Conservation (phyloP, 371 early-diverging fungal species). For the Paraphysoderma sedebokerense region DNA sequence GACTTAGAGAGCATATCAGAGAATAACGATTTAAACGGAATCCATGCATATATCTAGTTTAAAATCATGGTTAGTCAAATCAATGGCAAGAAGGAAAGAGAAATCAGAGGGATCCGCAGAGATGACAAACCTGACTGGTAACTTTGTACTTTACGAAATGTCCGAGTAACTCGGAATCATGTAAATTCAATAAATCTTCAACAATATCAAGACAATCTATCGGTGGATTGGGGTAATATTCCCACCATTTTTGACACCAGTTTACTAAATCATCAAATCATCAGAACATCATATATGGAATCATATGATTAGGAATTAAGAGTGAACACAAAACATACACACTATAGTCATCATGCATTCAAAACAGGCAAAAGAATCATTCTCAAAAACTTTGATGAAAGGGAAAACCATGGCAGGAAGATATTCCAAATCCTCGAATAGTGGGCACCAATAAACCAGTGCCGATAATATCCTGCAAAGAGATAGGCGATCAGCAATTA, state of each 20-base stretch:
- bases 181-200: constrained; percentile 20
- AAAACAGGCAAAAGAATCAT: constrained; percentile 26
- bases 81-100: neutral
- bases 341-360: constrained; percentile 25
- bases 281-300: too few relatives aligned
- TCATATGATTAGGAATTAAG: too few relatives aligned
- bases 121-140: constrained; percentile 17
- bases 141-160: constrained; percentile 23
- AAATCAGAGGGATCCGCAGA: constrained; percentile 3
- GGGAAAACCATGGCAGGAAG: constrained; percentile 31
- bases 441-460: constrained; percentile 30
- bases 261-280: constrained; percentile 11
- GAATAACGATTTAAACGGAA: constrained; percentile 18
- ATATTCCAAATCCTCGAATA: constrained; percentile 29
- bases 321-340: constrained; percentile 14
- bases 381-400: constrained; percentile 20
- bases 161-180: constrained; percentile 20
- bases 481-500: neutral
- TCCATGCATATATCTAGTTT: constrained; percentile 26
- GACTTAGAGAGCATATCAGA: constrained; percentile 13
- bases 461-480: constrained; percentile 18
- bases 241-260: constrained; percentile 45
- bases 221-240: constrained; percentile 38
- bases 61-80: neutral
- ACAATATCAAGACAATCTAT: constrained; percentile 22